Percentiles rank a stretch among this genome's conserved stretches.
These are phyloP conservation scores for Colletotrichum camelliae DNA, from an alignment of 2,329 filamentous ascomycete species.

Conservation along the genomic window DNA sequence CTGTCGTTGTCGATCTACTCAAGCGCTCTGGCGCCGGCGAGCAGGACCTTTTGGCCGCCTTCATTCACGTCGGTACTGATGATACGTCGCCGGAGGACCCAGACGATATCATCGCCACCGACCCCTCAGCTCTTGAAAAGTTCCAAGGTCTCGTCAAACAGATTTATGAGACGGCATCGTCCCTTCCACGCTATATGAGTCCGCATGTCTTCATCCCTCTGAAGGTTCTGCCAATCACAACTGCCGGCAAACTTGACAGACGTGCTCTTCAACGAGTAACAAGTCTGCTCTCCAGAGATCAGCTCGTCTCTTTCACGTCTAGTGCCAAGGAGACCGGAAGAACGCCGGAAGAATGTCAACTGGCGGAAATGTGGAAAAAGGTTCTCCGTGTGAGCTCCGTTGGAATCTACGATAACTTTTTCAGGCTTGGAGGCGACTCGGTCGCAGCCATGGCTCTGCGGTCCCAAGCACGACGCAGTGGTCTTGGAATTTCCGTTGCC, in stretches of 20 bases:
- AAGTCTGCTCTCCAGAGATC: background rate
- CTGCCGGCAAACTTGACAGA: constrained; percentile 22
- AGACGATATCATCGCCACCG: background rate
- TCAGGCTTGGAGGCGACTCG: constrained; percentile 28
- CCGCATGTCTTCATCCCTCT: constrained; percentile 13
- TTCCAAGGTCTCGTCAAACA: background rate
- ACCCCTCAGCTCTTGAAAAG: background rate
- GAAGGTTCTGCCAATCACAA: constrained; percentile 11
- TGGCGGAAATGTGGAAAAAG: background rate
- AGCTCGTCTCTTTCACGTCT: background rate
- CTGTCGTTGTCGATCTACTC: background rate
- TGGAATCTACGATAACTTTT: constrained; percentile 25
- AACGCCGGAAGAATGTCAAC: background rate
- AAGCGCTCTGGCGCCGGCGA: background rate
- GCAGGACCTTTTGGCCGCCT: background rate
- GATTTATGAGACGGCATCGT: background rate
- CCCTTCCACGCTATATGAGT: constrained; percentile 22
- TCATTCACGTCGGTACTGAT: background rate
- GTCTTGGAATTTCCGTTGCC: background rate
- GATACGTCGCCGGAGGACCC: background rate
- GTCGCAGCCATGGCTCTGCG: constrained; percentile 27
- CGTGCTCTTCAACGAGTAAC: background rate
- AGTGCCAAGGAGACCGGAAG: background rate
- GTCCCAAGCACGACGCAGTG: background rate
- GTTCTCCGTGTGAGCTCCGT: background rate